Evolutionary conservation across 1,284 basidiomycete genomes (phyloP), one percentile per base, ranked within the genome.

Genomic region (Inonotus hispidus): DNA sequence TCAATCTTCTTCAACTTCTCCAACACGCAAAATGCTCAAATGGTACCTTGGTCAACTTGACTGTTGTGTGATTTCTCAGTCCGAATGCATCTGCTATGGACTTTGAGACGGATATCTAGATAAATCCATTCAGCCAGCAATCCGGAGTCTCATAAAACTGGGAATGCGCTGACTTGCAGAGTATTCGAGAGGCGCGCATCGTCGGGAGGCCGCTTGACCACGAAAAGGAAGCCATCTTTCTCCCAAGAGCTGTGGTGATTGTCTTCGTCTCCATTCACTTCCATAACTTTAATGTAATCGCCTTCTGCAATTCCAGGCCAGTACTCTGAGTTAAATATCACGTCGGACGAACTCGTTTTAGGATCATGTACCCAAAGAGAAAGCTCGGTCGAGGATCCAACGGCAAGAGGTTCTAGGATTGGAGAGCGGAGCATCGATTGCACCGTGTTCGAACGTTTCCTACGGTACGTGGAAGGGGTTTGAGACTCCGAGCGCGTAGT

Each of bases 241-340:
- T 62, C 60, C 60, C 60, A 62, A 19, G 16, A 35, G 8, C 23
- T 35, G 3, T 13, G 41, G 21, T 77, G 73, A 19, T 74, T 71
- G n/a, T 75, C 69, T 56, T 72, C 74, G 7, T 80, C 77, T 21
- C 76, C 72, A 38, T 75, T 73, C 52, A 74, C 73, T 39, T 73
- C 73, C 46, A 75, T 78, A 10, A 90, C 80, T 59, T 80, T 78
- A 41, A 92, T 69, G 68, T 90, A 73, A 68, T 92, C 90, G 8
- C 89, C 90, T 66, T 87, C 86, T 46, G 75, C 74, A 52, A 90
- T 84, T 2, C 90, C 90, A 16, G 87, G 85, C 85, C 88, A 91
- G 69, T 78, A 83, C 19, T 81, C 74, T 53, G 85, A 84, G 66
- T 92, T 91, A 68, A 92, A 78, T 14, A 83, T 77, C 56, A 89